Evolutionary conservation across 2,329 filamentous ascomycete species (phyloP), one percentile per base, ranked within the genome.

Genomic region (Colletotrichum endophyticum): DNA sequence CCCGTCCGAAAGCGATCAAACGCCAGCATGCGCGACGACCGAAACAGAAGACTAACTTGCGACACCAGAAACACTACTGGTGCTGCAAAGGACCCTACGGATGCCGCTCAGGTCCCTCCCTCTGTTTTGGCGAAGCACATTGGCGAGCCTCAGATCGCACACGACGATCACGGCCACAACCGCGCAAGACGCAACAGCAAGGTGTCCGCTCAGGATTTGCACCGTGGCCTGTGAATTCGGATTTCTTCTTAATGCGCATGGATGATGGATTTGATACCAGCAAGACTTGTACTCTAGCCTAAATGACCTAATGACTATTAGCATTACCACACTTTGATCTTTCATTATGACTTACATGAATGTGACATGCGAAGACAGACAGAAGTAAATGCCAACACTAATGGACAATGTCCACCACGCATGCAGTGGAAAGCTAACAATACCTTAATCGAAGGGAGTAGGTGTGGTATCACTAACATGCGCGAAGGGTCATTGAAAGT

Each of bases 41-140:
- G 79, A 77, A 78, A 77, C 71, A 77, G 74, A 49, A 72, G 44
- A 75, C 77, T 78, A 70, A 78, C 75, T 62, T 66, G 72, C 57
- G 59, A 64, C 61, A 34, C 62, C 63, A 66, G 75, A 64, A 81
- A 72, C 59, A 73, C 39, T n/a, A 64, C 75, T 8, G 69, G 72
- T 44, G 53, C 66, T 53, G 71, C 80, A 66, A 84, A 84, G 77
- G 90, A 92, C 63, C 90, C 90, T 6, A 89, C 86, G 22, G 90
- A 92, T 77, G 90, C 91, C 2, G 84, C 90, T 0, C 90, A 92
- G 80, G 90, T 91, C 0, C 90, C 90, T 2, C 90, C 91, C 7
- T 92, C 90, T 3, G 87, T 89, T 1, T 62, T 92, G 75, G 84
- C 84, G 66, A 83, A 87, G 79, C 85, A 88, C 62, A 77, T 91